phyloP scores from a whole-genome alignment of 441 rosid species.

The Hura crepitans region DNA sequence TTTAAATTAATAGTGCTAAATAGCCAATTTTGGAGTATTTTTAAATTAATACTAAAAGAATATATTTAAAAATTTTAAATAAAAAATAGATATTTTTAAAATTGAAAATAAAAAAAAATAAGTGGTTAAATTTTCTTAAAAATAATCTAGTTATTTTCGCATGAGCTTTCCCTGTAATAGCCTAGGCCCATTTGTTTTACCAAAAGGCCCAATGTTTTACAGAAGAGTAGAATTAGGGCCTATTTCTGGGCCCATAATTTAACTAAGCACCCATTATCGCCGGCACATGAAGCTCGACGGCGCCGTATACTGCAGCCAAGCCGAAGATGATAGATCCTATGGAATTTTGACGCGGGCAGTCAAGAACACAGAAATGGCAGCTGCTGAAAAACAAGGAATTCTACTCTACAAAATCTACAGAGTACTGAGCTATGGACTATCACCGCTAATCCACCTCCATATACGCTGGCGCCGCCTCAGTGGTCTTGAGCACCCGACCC shows the following conservation, averaged over 20 bases:
- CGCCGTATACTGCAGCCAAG: not conserved
- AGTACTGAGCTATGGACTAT: conserved; percentile 48
- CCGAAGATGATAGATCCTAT: not conserved
- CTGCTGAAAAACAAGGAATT: conserved; percentile 33
- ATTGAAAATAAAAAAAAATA: too few relatives aligned
- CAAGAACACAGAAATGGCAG: conserved; percentile 28
- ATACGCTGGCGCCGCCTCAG: conserved; percentile 64
- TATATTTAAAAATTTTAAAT: too few relatives aligned
- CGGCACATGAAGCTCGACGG: not conserved
- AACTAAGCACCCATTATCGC: not conserved
- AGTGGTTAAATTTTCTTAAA: too few relatives aligned
- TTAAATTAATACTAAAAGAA: too few relatives aligned
- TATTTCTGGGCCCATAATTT: not conserved
- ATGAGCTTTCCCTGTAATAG: too few relatives aligned
- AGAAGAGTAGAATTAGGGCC: too few relatives aligned
- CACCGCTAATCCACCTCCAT: conserved; percentile 68
- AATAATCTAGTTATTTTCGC: too few relatives aligned
- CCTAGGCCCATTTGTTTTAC: too few relatives aligned
- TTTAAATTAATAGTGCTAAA: too few relatives aligned
- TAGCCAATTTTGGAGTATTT: too few relatives aligned
- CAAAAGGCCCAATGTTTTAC: too few relatives aligned
- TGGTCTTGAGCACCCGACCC: conserved; percentile 63
- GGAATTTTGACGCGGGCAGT: not conserved
- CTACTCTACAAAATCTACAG: conserved; percentile 60
- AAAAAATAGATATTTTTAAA: too few relatives aligned